Base-by-base conservation (phyloP, 2,329 filamentous ascomycete species). In the Stagonosporopsis cucurbitacearum region DNA sequence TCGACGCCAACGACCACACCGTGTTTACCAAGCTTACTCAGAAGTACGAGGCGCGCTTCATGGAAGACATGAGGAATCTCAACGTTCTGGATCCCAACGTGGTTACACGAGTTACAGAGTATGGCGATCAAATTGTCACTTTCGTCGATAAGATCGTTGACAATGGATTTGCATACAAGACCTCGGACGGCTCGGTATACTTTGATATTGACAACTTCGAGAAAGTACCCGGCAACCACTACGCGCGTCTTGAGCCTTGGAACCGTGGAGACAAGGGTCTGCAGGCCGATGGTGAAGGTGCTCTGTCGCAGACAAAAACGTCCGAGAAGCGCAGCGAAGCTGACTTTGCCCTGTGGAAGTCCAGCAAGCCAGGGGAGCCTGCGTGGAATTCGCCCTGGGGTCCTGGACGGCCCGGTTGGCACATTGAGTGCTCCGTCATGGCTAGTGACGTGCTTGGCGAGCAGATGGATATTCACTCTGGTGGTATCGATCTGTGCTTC, bases 391-490 rank as follows among this genome's bases (percentile, higher is more conserved):
- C 90, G 65, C 87, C 87, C 3, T 98, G 94, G 93, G 92, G 94
- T 4, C 82, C 87, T 52, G 93, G 93, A 4, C 83, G 94, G 40
- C 94, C 94, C 1, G 94, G 94, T 17, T 98, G 94, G 94, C 94
- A 97, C 71, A 97, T 97, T 69, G 93, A 97, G 79, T 97, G 94
- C 86, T 93, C 89, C 1, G 92, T 92, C 15, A 97, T 98, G 94
- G 92, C 93, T 0, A 94, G 90, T 2, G 91, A 93, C 61, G 84
- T 92, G n/a, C 80, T 98, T 1, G 93, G 93, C 5, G 82, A 87
- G 25, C 84, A 88, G 58, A 92, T 98, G 81, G 94, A 98, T 73
- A 91, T 97, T 50, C 94, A 97, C 75, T 96, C 91, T 20, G 93
- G 94, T 25, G 94, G 94, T 54, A 89, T 96, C 57, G 94, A 98